Conservation (phyloP, 192 early-diverging fungal species). For the Spinellus fusiger region DNA sequence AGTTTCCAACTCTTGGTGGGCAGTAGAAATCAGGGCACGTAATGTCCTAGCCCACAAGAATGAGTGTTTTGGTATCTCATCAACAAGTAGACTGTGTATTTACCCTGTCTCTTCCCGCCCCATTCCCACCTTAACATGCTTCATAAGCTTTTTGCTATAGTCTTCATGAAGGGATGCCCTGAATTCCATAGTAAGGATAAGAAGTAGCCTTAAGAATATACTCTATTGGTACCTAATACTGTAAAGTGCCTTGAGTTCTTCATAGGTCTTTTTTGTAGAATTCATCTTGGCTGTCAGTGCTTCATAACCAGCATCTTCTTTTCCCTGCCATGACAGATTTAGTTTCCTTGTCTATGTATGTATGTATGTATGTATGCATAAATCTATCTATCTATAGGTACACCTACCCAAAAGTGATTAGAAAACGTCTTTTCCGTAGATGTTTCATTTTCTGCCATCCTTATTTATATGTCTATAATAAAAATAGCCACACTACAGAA, state of each 20-base stretch:
- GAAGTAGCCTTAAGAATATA: not conserved
- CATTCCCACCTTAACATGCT: slow-evolving; percentile 50
- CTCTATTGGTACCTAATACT: slow-evolving; percentile 36
- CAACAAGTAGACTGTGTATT: not conserved
- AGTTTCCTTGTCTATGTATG: not conserved
- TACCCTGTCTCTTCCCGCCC: slow-evolving; percentile 70
- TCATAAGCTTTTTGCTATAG: slow-evolving; percentile 58
- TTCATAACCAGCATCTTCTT: slow-evolving; percentile 65
- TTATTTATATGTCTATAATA: not conserved
- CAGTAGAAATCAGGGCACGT: slow-evolving; percentile 48
- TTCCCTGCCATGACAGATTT: slow-evolving; percentile 32
- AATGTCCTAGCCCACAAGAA: slow-evolving; percentile 39
- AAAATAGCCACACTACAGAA: not conserved
- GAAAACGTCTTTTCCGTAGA: slow-evolving; percentile 11
- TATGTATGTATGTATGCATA: too few relatives aligned
- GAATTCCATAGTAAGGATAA: not conserved
- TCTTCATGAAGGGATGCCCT: slow-evolving; percentile 67
- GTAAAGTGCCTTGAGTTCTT: slow-evolving; percentile 59
- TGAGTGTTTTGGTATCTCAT: not conserved
- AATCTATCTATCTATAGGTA: not conserved
- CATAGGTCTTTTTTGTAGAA: slow-evolving; percentile 62
- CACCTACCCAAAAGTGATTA: slow-evolving; percentile 31
- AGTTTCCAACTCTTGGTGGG: slow-evolving; percentile 55
- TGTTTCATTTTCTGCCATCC: not conserved
- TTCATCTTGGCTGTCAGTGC: slow-evolving; percentile 60